Conservation (phyloP, 1,284 basidiomycete species). For the Termitomyces sp. region DNA sequence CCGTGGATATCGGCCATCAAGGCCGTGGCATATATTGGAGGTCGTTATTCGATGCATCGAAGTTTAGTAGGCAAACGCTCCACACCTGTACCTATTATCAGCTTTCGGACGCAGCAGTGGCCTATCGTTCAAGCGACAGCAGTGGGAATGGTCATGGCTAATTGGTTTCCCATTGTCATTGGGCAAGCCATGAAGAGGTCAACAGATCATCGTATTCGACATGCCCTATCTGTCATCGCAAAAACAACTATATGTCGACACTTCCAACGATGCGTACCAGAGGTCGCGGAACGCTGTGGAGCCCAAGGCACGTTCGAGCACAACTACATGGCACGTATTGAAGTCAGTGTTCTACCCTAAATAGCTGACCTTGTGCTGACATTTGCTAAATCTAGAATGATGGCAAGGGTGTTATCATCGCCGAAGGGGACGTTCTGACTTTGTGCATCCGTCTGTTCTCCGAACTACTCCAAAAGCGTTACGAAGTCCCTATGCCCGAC, state of each 20-base stretch:
- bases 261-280: conserved; percentile 39
- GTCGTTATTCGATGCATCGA: conserved; percentile 46
- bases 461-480: conserved; percentile 42
- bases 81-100: conserved; percentile 39
- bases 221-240: conserved; percentile 44
- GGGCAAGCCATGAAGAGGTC: conserved; percentile 28
- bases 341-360: conserved; percentile 30
- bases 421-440: conserved; percentile 49
- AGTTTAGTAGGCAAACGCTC: conserved; percentile 37
- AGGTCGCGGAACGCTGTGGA: conserved; percentile 48
- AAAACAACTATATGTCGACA: conserved; percentile 49
- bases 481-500: conserved; percentile 36
- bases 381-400: conserved; percentile 34
- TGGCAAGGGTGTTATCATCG: conserved; percentile 43
- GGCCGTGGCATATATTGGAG: conserved; percentile 42
- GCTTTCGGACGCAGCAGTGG: conserved; percentile 55
- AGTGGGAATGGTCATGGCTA: conserved; percentile 39
- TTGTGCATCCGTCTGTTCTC: conserved; percentile 50
- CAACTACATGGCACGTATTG: conserved; percentile 46
- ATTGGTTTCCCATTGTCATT: conserved; percentile 37
- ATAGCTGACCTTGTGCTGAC: conserved; percentile 8
- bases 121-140: conserved; percentile 44
- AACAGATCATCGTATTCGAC: conserved; percentile 36
- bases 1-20: conserved; percentile 45
- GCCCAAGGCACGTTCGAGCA: conserved; percentile 53